Conservation (phyloP, 202 grass and related monocot genomes). For the Hordeum pubiflorum region DNA sequence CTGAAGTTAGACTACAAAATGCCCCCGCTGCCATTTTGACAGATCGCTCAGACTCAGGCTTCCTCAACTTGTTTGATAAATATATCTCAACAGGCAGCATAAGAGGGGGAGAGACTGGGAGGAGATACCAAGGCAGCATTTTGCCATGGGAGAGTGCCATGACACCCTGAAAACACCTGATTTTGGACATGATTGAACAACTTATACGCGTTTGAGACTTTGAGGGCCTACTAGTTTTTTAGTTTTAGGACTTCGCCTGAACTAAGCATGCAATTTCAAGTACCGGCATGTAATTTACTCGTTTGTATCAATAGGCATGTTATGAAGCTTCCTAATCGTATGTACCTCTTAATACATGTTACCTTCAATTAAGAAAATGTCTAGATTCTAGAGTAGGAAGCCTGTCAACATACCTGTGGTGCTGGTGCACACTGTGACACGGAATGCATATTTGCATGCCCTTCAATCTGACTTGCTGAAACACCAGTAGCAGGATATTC, state of each 20-base stretch:
- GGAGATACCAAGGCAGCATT: not conserved
- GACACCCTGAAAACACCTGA: not conserved
- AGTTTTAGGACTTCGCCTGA: not conserved
- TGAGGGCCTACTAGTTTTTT: not conserved
- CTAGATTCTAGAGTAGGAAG: constrained; percentile 8
- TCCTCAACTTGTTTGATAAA: not conserved
- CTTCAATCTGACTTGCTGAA: constrained; percentile 62
- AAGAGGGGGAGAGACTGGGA: not conserved
- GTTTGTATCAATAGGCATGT: constrained; percentile 8
- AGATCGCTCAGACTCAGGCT: not conserved
- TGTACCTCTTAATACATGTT: constrained; percentile 3
- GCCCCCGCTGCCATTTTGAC: not conserved
- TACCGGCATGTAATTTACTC: not conserved
- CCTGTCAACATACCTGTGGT: constrained; percentile 45
- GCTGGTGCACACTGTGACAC: constrained; percentile 57
- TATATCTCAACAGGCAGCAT: not conserved
- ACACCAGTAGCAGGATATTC: constrained; percentile 50
- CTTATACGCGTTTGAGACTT: not conserved
- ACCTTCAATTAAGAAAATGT: constrained; percentile 2
- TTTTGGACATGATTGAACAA: not conserved
- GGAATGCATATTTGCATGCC: constrained; percentile 48
- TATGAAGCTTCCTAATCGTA: not conserved
- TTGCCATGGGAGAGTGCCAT: not conserved
- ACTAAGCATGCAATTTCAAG: not conserved
- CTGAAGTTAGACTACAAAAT: not conserved